Percentiles rank a stretch among this genome's conserved stretches.
Conservation (phyloP, 2,329 filamentous ascomycete species). For the Cryphonectria nitschkei region DNA sequence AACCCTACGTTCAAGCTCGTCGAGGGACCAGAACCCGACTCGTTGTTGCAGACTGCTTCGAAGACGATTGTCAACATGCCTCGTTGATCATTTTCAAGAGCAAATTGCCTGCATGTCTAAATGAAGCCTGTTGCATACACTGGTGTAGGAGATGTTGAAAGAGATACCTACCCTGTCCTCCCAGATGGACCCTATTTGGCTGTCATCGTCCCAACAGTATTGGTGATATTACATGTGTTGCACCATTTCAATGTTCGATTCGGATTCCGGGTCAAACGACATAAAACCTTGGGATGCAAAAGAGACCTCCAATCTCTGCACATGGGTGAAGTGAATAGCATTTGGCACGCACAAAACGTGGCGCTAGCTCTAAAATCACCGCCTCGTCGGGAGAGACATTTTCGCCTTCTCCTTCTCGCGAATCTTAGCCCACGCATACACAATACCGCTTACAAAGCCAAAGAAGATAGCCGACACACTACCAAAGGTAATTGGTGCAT, state of each 20-base stretch:
- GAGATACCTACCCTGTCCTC: not conserved
- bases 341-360: not conserved
- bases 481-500: conserved; percentile 88
- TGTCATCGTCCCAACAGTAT: not conserved
- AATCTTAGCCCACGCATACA: conserved; percentile 87
- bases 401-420: conserved; percentile 72
- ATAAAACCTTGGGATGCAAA: conserved; percentile 46
- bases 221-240: not conserved
- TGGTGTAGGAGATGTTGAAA: not conserved
- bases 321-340: conserved; percentile 63
- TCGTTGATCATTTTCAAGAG: not conserved
- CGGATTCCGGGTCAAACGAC: conserved; percentile 73
- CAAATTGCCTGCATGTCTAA: not conserved
- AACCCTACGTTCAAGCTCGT: conserved; percentile 7
- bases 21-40: conserved; percentile 5
- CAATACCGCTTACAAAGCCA: conserved; percentile 88
- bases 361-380: not conserved
- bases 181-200: not conserved
- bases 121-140: not conserved
- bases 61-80: not conserved
- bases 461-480: conserved; percentile 89
- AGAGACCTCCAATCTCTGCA: conserved; percentile 85
- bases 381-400: conserved; percentile 65
- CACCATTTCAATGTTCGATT: not conserved
- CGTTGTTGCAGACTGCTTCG: not conserved